Evolutionary conservation across 1,139 yeast species (phyloP).

Genomic region (Magnusiomyces paraingens): DNA sequence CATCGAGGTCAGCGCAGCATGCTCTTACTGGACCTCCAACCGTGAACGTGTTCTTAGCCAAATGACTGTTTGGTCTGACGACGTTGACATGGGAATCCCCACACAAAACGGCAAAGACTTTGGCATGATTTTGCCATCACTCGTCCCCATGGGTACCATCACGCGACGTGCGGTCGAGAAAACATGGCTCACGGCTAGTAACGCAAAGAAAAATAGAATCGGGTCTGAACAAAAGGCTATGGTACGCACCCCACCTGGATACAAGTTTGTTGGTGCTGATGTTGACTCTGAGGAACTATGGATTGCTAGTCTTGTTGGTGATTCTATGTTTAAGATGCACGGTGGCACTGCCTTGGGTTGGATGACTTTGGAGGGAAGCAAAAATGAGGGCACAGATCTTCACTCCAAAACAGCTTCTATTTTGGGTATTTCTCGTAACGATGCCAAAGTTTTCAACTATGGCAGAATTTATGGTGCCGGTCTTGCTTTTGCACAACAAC

Average conservation of each 20-base stretch:
- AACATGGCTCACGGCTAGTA: slow-evolving; percentile 96
- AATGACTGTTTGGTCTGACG: slow-evolving; percentile 60
- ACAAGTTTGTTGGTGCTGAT: slow-evolving; percentile 89
- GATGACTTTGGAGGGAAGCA: slow-evolving; percentile 98
- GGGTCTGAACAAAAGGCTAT: slow-evolving; percentile 93
- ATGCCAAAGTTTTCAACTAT: slow-evolving; percentile 92
- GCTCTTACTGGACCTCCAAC: slow-evolving; percentile 91
- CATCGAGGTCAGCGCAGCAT: slow-evolving; percentile 63
- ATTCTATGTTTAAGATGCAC: slow-evolving; percentile 78
- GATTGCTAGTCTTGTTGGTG: slow-evolving; percentile 96
- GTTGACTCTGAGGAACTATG: slow-evolving; percentile 97
- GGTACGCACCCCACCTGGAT: slow-evolving; percentile 82
- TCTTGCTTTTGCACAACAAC: slow-evolving; percentile 73
- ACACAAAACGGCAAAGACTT: slow-evolving; percentile 34
- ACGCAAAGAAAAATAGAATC: slow-evolving; percentile 74
- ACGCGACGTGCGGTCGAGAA: slow-evolving; percentile 96
- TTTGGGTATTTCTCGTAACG: slow-evolving; percentile 80
- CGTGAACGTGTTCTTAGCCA: slow-evolving; percentile 79
- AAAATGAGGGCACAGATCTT: slow-evolving; percentile 82
- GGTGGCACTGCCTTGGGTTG: slow-evolving; percentile 97
- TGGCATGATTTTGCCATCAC: slow-evolving; percentile 77
- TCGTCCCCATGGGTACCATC: slow-evolving; percentile 92
- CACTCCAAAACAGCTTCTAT: slow-evolving; percentile 93
- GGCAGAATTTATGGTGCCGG: slow-evolving; percentile 99
- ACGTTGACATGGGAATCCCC: slow-evolving; percentile 32